A percentile compares a stretch with the other conserved stretches of the same genome.
Evolutionary conservation across 169 alveolate genomes (phyloP).

Genomic region (Plasmodium coatneyi): DNA sequence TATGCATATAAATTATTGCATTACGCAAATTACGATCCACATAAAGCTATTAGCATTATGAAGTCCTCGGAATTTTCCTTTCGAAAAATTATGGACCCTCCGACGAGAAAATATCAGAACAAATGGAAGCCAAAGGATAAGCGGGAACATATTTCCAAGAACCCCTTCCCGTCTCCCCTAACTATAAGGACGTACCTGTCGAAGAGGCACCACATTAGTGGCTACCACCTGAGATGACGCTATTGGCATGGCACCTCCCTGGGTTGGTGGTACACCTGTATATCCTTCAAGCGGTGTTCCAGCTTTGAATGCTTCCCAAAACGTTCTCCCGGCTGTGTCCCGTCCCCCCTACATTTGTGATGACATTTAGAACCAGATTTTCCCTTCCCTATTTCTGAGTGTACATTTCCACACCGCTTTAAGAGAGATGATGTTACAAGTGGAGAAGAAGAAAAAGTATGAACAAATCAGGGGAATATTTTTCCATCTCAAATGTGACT

Average conservation of each 20-base stretch:
- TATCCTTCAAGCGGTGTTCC: neutral
- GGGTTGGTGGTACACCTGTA: neutral
- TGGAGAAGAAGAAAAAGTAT: neutral
- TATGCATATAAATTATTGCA: slow-evolving; percentile 90
- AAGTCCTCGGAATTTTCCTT: slow-evolving; percentile 54
- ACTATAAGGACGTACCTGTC: slow-evolving; percentile 82
- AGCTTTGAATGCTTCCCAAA: neutral
- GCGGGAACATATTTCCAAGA: slow-evolving; percentile 85
- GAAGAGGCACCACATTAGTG: slow-evolving; percentile 80
- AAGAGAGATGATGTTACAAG: neutral
- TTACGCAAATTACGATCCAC: slow-evolving; percentile 91
- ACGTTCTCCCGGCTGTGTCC: neutral
- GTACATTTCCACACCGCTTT: neutral
- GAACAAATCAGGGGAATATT: neutral
- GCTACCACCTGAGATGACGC: slow-evolving; percentile 47
- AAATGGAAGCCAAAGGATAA: slow-evolving; percentile 92
- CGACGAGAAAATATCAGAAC: slow-evolving; percentile 88
- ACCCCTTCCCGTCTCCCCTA: slow-evolving; percentile 86
- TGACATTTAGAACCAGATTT: neutral
- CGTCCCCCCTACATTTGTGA: neutral
- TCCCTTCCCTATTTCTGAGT: neutral
- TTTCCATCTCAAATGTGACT: neutral
- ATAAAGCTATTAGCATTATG: slow-evolving; percentile 87
- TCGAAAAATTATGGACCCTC: slow-evolving; percentile 88
- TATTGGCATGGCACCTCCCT: neutral